phyloP scores from a whole-genome alignment of 257 asterid species.

The Solanum appendiculatum region DNA sequence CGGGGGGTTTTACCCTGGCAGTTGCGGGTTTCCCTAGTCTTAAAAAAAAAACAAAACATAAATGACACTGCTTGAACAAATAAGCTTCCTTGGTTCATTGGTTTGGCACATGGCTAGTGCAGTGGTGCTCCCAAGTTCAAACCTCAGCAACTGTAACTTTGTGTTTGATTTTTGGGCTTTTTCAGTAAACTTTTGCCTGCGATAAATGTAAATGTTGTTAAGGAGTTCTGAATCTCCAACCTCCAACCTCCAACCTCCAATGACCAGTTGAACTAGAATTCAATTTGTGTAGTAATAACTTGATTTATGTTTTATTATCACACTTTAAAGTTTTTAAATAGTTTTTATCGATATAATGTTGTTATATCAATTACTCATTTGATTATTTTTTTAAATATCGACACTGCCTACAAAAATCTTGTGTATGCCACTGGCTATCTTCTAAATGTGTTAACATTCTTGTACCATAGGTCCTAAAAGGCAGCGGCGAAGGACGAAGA shows the following conservation, averaged over 20 bases:
- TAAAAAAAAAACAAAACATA: no score
- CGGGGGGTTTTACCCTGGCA: no score
- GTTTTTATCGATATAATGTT: neutral
- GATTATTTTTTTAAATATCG: neutral
- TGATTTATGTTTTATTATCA: neutral
- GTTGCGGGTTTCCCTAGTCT: no score
- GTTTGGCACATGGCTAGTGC: neutral
- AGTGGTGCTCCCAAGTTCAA: neutral
- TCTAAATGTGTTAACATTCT: neutral
- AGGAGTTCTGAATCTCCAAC: neutral
- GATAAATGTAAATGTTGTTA: neutral
- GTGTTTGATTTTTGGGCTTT: neutral
- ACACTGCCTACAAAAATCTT: neutral
- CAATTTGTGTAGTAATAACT: neutral
- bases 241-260: neutral
- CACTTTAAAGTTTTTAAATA: neutral
- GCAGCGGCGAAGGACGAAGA: constrained; percentile 41
- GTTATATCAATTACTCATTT: neutral
- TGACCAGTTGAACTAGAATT: neutral
- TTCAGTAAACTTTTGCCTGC: neutral
- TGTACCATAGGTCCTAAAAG: constrained; percentile 46
- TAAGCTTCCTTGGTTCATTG: neutral
- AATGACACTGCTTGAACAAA: neutral
- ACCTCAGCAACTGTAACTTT: neutral
- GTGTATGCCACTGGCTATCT: neutral